These are phyloP conservation scores for Kwoniella europaea DNA, from an alignment of 768 basidiomycete genomes.

Conservation along the genomic window DNA sequence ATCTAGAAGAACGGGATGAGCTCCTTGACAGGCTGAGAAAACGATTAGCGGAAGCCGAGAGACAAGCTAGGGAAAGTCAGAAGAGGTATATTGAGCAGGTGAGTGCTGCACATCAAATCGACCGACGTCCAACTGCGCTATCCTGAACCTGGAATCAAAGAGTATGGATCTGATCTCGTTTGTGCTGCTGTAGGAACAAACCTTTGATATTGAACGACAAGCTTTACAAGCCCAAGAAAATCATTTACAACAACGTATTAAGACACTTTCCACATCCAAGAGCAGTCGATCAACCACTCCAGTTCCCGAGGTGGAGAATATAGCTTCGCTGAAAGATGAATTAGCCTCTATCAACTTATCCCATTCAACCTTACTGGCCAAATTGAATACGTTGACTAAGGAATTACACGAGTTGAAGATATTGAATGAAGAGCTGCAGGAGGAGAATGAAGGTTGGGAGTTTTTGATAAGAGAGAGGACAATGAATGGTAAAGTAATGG, in stretches of 20 bases:
- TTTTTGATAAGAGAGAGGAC: conserved; percentile 90
- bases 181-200: conserved; percentile 39
- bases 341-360: conserved; percentile 85
- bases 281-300: conserved; percentile 5
- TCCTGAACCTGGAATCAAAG: neutral
- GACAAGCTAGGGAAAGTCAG: conserved; percentile 39
- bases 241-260: conserved; percentile 34
- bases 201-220: conserved; percentile 51
- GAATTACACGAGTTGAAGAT: conserved; percentile 86
- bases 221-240: conserved; percentile 46
- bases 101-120: conserved; percentile 2
- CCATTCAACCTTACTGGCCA: conserved; percentile 79
- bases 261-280: conserved; percentile 1
- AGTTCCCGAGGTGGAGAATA: conserved; percentile 5
- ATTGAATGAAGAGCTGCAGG: conserved; percentile 75
- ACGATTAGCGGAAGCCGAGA: conserved; percentile 36
- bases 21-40: conserved; percentile 36
- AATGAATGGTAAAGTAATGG: conserved; percentile 67
- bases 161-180: neutral
- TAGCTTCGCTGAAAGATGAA: conserved; percentile 60
- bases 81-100: conserved; percentile 52
- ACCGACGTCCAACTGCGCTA: neutral
- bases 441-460: conserved; percentile 97
- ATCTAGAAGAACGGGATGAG: conserved; percentile 43
- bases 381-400: conserved; percentile 78